Percentiles rank a stretch among this genome's conserved stretches.
Evolutionary conservation across 2,329 filamentous ascomycete species (phyloP).

Genomic region (Xylariales sp.): DNA sequence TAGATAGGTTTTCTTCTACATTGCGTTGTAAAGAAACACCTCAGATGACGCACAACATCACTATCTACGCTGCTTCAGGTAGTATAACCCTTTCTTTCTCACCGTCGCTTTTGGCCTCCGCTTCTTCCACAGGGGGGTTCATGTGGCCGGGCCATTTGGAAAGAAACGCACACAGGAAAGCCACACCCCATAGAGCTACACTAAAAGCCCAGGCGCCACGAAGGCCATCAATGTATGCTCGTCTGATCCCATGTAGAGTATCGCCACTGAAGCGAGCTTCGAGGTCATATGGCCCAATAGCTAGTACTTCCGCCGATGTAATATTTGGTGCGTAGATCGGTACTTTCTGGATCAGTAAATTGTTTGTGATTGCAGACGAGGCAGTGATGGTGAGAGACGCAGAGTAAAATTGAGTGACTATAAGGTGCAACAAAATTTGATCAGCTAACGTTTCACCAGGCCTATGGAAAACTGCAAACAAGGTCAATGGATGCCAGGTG

Average conservation of each 20-base stretch:
- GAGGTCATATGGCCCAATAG: constrained; percentile 30
- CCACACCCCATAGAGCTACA: constrained; percentile 28
- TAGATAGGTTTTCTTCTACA: too few relatives aligned
- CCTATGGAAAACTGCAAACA: too few relatives aligned
- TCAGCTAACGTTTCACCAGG: too few relatives aligned
- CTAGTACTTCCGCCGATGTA: constrained; percentile 12
- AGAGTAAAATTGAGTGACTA: constrained; percentile 34
- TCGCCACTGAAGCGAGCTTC: constrained; percentile 24
- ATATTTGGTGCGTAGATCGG: constrained; percentile 21
- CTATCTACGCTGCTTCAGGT: too few relatives aligned
- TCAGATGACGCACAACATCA: too few relatives aligned
- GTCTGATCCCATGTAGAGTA: constrained; percentile 25
- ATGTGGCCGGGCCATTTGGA: constrained; percentile 34
- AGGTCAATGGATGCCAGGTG: too few relatives aligned
- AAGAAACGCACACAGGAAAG: constrained; percentile 31
- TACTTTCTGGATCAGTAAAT: constrained; percentile 27
- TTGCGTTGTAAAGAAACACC: too few relatives aligned
- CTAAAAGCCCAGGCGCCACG: constrained; percentile 28
- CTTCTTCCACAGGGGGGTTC: too few relatives aligned
- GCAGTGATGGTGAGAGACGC: constrained; percentile 22
- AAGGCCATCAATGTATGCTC: constrained; percentile 31
- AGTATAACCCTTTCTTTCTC: too few relatives aligned
- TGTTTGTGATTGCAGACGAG: constrained; percentile 33
- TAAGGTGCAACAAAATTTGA: too few relatives aligned
- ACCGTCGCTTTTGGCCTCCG: too few relatives aligned